A percentile compares a stretch with the other conserved stretches of the same genome.
phyloP scores from a whole-genome alignment of 805 yeast species.

The Candida argentea region DNA sequence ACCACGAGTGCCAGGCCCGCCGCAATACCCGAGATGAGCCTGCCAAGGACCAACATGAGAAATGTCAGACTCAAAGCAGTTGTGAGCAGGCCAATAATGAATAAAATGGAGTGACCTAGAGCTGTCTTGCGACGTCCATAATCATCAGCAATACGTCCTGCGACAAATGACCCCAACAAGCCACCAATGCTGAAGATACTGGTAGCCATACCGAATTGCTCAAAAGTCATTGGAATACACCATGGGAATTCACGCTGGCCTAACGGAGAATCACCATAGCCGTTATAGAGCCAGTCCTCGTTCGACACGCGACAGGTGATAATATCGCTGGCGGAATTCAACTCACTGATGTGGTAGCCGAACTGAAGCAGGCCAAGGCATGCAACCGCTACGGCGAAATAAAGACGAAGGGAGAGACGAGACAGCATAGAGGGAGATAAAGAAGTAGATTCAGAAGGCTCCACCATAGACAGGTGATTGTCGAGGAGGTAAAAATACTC shows the following conservation, averaged over 20 bases:
- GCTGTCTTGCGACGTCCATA: slow-evolving; percentile 54
- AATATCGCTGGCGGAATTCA: slow-evolving; percentile 78
- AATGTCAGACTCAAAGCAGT: slow-evolving; percentile 43
- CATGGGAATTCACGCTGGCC: slow-evolving; percentile 28
- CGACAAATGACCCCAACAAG: slow-evolving; percentile 57
- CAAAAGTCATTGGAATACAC: slow-evolving; percentile 50
- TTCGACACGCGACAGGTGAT: slow-evolving; percentile 42
- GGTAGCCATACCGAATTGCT: slow-evolving; percentile 62
- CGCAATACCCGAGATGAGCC: slow-evolving; percentile 73
- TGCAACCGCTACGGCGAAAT: slow-evolving; percentile 39
- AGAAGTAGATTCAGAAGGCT: no score
- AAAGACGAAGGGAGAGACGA: no score
- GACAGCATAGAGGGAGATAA: no score
- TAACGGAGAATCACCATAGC: slow-evolving; percentile 29
- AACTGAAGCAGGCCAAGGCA: slow-evolving; percentile 79
- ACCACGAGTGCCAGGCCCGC: slow-evolving; percentile 85
- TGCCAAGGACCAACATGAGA: slow-evolving; percentile 43
- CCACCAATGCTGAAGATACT: slow-evolving; percentile 83
- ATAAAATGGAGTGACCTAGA: slow-evolving; percentile 40
- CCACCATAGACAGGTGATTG: no score
- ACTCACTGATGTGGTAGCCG: slow-evolving; percentile 91
- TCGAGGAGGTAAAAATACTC: no score
- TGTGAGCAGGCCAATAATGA: slow-evolving; percentile 51
- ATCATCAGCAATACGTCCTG: slow-evolving; percentile 55
- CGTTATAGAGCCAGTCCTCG: no score